These are phyloP conservation scores for Trifolium subterraneum DNA, from an alignment of 306 rosid species.

Conservation along the genomic window DNA sequence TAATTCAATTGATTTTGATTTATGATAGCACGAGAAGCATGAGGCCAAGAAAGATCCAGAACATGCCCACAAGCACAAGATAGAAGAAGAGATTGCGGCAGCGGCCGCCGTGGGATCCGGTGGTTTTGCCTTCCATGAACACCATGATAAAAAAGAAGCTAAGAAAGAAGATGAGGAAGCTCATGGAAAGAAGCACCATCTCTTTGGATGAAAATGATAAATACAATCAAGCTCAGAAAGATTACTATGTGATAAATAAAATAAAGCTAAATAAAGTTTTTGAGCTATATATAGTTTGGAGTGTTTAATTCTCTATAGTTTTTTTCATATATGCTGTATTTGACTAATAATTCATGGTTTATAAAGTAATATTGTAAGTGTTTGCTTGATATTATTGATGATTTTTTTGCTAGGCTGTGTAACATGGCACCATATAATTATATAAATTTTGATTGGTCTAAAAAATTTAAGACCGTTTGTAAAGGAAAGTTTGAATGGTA, in stretches of 20 bases:
- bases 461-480: too few relatives aligned
- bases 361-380: not conserved
- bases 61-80: constrained; percentile 66
- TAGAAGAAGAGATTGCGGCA: constrained; percentile 71
- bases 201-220: constrained; percentile 30
- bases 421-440: not conserved
- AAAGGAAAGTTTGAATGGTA: too few relatives aligned
- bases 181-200: constrained; percentile 75
- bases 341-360: not conserved
- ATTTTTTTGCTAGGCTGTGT: not conserved
- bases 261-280: constrained; percentile 2
- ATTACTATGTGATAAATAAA: not conserved
- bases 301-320: not conserved
- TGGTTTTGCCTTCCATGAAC: constrained; percentile 79
- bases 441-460: too few relatives aligned
- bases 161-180: constrained; percentile 66
- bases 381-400: not conserved
- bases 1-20: not conserved
- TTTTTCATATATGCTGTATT: not conserved
- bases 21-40: constrained; percentile 73
- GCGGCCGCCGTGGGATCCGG: constrained; percentile 59
- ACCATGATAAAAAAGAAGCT: constrained; percentile 68
- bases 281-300: not conserved
- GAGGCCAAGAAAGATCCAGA: constrained; percentile 60
- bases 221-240: not conserved